Conservation (phyloP, 2,329 filamentous ascomycete species). For the Aspergillus hortae region DNA sequence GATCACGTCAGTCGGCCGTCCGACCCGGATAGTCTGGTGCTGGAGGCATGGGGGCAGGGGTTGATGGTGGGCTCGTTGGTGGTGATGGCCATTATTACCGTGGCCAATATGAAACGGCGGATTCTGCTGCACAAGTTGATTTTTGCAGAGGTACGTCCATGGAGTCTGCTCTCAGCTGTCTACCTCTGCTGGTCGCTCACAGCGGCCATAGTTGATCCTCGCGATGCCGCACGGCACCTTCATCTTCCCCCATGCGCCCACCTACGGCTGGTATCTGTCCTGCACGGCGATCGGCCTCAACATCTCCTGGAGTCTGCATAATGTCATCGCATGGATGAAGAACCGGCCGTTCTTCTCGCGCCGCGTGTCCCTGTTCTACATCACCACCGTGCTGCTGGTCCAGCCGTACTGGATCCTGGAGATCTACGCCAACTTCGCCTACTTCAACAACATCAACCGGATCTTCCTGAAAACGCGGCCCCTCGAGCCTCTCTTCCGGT, state of each 20-base stretch:
- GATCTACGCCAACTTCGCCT: conserved; percentile 63
- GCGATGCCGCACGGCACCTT: conserved; percentile 58
- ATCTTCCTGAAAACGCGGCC: conserved; percentile 56
- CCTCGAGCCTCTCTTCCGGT: conserved; percentile 59
- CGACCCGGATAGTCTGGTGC: conserved; percentile 32
- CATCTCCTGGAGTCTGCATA: conserved; percentile 62
- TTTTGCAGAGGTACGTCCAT: conserved; percentile 42
- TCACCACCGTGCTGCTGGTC: conserved; percentile 55
- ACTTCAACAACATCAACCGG: conserved; percentile 55
- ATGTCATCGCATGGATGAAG: conserved; percentile 66
- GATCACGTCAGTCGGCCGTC: conserved; percentile 19
- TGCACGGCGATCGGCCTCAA: conserved; percentile 59
- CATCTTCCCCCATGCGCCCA: conserved; percentile 54
- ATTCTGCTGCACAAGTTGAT: conserved; percentile 51
- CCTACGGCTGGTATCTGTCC: conserved; percentile 63
- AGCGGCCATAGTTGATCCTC: conserved; percentile 46
- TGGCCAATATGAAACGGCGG: conserved; percentile 48
- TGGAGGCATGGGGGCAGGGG: conserved; percentile 49
- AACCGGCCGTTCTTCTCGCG: conserved; percentile 57
- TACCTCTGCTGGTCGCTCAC: background rate
- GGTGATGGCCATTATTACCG: conserved; percentile 48
- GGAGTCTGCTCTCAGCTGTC: background rate
- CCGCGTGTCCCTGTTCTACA: conserved; percentile 53
- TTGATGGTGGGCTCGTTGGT: conserved; percentile 49
- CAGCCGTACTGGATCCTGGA: conserved; percentile 64